These are phyloP conservation scores for Yamadazyma insecticola DNA, from an alignment of 805 yeast genomes.

Conservation along the genomic window DNA sequence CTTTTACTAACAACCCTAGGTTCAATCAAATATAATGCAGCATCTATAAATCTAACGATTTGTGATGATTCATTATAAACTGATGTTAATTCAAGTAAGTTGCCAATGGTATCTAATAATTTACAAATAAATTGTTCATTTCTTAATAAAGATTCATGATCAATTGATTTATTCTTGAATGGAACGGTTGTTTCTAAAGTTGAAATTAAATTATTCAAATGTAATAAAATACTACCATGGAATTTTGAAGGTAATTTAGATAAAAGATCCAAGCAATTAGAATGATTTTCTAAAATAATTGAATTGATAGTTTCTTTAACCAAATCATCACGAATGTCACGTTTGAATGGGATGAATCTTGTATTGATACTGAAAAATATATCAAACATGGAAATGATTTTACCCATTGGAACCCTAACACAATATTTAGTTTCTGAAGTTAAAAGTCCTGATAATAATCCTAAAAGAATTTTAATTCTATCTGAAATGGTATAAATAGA, in stretches of 20 bases:
- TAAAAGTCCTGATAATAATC: conserved; percentile 34
- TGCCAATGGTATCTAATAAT: conserved; percentile 21
- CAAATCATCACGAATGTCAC: conserved; percentile 54
- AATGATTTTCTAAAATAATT: conserved; percentile 43
- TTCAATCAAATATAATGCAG: conserved; percentile 41
- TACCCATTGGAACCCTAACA: conserved; percentile 61
- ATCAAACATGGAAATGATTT: conserved; percentile 48
- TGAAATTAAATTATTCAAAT: conserved; percentile 45
- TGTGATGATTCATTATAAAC: conserved; percentile 46
- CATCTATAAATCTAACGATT: conserved; percentile 54
- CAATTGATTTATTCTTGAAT: conserved; percentile 32
- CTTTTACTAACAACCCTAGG: conserved; percentile 22
- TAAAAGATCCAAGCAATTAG: conserved; percentile 41
- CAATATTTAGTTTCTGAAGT: conserved; percentile 51
- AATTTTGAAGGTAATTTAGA: conserved; percentile 28
- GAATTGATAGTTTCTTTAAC: conserved; percentile 41
- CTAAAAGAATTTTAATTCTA: conserved; percentile 45
- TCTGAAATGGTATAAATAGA: conserved; percentile 48
- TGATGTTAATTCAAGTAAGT: conserved; percentile 30
- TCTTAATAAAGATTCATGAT: conserved; percentile 25
- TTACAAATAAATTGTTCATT: conserved; percentile 40
- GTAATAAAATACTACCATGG: conserved; percentile 41
- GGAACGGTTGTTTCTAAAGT: conserved; percentile 59
- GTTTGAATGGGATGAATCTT: conserved; percentile 50
- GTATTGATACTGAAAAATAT: conserved; percentile 51